Evolutionary conservation across 2,329 filamentous ascomycete genomes (phyloP), one percentile per base, ranked within the genome.

Genomic region (Talaromyces sp.): DNA sequence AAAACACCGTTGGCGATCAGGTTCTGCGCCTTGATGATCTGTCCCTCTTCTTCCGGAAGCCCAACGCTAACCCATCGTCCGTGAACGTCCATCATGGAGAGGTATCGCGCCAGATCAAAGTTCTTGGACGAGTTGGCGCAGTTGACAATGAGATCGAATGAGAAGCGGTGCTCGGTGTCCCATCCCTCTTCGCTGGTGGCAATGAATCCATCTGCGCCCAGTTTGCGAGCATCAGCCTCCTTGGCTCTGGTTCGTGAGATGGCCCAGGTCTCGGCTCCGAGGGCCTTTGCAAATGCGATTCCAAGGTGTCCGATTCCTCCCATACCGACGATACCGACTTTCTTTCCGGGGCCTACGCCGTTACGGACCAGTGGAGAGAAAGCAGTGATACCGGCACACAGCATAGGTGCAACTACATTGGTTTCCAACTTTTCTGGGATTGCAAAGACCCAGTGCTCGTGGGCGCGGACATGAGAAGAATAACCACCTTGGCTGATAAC

Each of bases 51-150:
- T 71, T 92, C 89, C 3, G 90, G 90, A 69, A 94, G 81, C 48
- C 90, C 90, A 58, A 93, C 89, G 68, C 84, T 89, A 73, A 93
- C 85, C 85, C 89, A 94, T 70, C 83, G 84, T 61, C 88, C 90
- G 77, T 92, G 89, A 60, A 93, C 87, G 75, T 93, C 91, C 72
- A 95, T 83, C 68, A 92, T 83, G 63, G 83, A 85, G 69, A 95
- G 84, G 79, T 94, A 95, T 64, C 87, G 69, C 35, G 72, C 64
- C 35, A 88, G 70, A 66, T 86, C 78, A 65, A 88, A 85, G 55
- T 78, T 75, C 70, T 85, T 88, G 63, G 94, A 94, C 77, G 90
- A 87, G 74, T 84, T 88, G 61, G 90, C 90, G 58, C 86, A 88
- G 78, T 90, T 89, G 74, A 91, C 84, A 66, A 84, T 86, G 72